Evolutionary conservation across 331 rosid species (phyloP).

Genomic region (Acacia concinna): DNA sequence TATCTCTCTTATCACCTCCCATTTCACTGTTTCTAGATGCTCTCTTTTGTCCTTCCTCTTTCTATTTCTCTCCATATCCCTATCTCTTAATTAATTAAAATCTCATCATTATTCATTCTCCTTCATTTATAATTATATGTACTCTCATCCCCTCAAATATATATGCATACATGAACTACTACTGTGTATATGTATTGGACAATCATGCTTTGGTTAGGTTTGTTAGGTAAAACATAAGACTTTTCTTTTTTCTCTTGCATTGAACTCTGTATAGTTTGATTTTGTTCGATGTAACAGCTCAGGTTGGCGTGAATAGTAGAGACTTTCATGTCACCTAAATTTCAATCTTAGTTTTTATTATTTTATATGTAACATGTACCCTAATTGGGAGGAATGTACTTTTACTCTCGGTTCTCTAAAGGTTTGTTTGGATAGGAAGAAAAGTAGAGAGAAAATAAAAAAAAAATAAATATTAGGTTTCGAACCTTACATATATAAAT

Average conservation of each 20-base stretch:
- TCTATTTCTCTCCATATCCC: slow-evolving; percentile 40
- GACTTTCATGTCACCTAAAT: neutral
- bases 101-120: neutral
- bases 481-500: too few species aligned
- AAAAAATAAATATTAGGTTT: too few species aligned
- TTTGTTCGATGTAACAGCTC: neutral
- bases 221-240: neutral
- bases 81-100: neutral
- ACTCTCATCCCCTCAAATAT: neutral
- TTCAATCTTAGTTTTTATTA: neutral
- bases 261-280: neutral
- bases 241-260: neutral
- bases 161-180: too few species aligned
- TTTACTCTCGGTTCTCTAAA: too few species aligned
- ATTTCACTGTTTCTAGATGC: slow-evolving; percentile 52
- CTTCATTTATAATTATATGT: too few species aligned
- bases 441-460: too few species aligned
- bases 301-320: neutral
- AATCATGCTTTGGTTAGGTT: neutral
- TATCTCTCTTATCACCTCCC: slow-evolving; percentile 31
- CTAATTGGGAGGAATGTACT: neutral
- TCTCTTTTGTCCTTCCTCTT: slow-evolving; percentile 51
- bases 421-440: too few species aligned
- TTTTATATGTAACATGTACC: neutral
- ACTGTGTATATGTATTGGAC: neutral